Evolutionary conservation across 1,139 yeast species (phyloP), one percentile per base, ranked within the genome.

Genomic region (Lodderomyces orthopsilosis): DNA sequence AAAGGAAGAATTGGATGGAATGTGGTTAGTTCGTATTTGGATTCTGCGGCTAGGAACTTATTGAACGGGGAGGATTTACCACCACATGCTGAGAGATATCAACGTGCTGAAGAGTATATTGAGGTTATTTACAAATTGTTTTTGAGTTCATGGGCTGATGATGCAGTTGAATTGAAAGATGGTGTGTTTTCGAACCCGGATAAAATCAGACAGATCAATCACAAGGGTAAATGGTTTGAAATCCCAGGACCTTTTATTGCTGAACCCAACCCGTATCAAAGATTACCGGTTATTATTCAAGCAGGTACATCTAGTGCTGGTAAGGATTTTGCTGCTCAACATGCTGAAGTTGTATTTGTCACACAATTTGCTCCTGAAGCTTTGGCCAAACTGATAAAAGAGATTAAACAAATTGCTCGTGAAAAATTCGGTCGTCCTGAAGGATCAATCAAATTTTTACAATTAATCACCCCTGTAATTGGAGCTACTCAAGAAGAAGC

Each of bases 261-360:
- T 9, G 68, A 65, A 40, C 77, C 77, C 18, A 64, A 74, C 10
- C 70, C 69, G 12, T 27, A 39, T 17, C 76, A 70, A 46, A 65
- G 75, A 55, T 54, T 72, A 17, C 77, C 77, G 2, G 66, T 71
- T 15, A 60, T 74, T 41, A 61, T 73, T 38, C 79, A 74, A 52
- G 79, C 79, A 1, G 79, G 79, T 27, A 63, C 76, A 12, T 72
- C 77, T 2, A 58, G 64, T 32, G 65, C 66, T 30, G 79, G 79
- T 24, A 61, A 60, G 41, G 64, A 64, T 4, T 62, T 69, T 50
- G 78, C 76, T 32, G 77, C 79, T 18, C 66, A 65, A 48, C 67
- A 70, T 52, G 77, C 74, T 7, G 78, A 73, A 49, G 60, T 65
- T 9, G 70, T 71, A 23, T 74, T 73, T 52, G 56, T 71, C 19